phyloP scores from a whole-genome alignment of 345 rosid genomes.

The Gynandropsis gynandra region DNA sequence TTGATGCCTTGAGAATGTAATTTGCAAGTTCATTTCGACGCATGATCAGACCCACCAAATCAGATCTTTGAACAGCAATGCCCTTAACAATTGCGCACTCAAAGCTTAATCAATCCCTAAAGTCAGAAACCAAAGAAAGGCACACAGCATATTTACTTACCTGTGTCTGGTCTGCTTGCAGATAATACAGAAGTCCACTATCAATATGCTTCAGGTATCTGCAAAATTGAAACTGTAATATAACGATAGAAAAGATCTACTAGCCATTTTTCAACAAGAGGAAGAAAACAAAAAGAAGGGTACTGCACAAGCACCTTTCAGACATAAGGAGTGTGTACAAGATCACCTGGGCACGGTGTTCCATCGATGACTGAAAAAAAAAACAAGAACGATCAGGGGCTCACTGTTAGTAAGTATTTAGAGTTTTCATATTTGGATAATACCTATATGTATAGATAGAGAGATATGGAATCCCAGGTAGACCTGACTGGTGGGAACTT shows the following conservation, averaged over 20 bases:
- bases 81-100: conserved; percentile 45
- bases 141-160: conserved; percentile 33
- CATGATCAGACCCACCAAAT: conserved; percentile 83
- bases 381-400: conserved; percentile 16
- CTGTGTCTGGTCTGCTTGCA: conserved; percentile 79
- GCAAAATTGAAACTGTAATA: conserved; percentile 16
- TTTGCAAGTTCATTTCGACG: conserved; percentile 93
- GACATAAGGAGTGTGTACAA: conserved; percentile 97
- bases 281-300: conserved; percentile 8
- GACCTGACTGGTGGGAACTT: conserved; percentile 73
- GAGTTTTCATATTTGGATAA: conserved; percentile 19
- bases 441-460: too few species aligned
- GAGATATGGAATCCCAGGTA: conserved; percentile 26
- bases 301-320: conserved; percentile 52
- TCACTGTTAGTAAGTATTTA: conserved; percentile 11
- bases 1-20: conserved; percentile 68
- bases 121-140: conserved; percentile 13
- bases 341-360: conserved; percentile 94
- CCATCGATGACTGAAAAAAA: conserved; percentile 72
- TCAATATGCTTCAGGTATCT: conserved; percentile 77
- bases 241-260: neutral
- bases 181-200: conserved; percentile 82
- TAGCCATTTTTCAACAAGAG: conserved; percentile 12
- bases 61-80: conserved; percentile 67
- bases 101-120: conserved; percentile 15